Evolutionary conservation across 768 basidiomycete genomes (phyloP), one percentile per base, ranked within the genome.

Genomic region (Coprinopsis marcescibilis): DNA sequence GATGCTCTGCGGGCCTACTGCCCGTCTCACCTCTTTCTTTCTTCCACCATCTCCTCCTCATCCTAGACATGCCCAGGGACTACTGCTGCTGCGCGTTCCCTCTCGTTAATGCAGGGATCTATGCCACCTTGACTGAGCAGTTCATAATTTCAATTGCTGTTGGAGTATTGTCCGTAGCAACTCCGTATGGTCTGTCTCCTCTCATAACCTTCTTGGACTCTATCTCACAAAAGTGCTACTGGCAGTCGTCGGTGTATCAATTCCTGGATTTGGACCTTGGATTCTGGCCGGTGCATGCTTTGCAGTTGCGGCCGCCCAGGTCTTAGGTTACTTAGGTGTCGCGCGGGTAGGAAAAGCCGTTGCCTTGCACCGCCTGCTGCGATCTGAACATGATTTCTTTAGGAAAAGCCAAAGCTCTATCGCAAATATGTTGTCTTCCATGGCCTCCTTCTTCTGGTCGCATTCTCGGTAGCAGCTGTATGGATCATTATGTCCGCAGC

Each of bases 81-180:
- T 94, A 92, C 60, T 96, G 92, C 59, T 96, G 92, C 64, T 90
- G 88, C 57, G 93, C 93, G 35, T 85, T 97, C 49, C 94, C 94
- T 7, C 67, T 92, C 40, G 72, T 92, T 52, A 95, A 99, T 68
- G 76, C 81, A 51, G 96, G 96, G 25, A 88, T 97, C 44, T 97
- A 96, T 56, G 64, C 78, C 15, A 77, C 85, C 23, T 64, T 98
- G 40, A 61, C 70, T 0, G 89, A 95, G 61, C 93, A 96, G 65
- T 72, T 89, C 34, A 68, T 77, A 13, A 60, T 83, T 15, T 81
- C 77, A 3, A 58, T 89, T 52, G 50, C 85, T 13, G 77, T 81
- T 8, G 92, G 85, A 15, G 80, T 82, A 3, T 72, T 95, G 21
- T 75, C 86, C 10, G 55, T 95, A 27, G 83, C 80, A 1, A 89